Conservation (phyloP, 2,329 filamentous ascomycete genomes). For the Aspergillus pseudoterreus region DNA sequence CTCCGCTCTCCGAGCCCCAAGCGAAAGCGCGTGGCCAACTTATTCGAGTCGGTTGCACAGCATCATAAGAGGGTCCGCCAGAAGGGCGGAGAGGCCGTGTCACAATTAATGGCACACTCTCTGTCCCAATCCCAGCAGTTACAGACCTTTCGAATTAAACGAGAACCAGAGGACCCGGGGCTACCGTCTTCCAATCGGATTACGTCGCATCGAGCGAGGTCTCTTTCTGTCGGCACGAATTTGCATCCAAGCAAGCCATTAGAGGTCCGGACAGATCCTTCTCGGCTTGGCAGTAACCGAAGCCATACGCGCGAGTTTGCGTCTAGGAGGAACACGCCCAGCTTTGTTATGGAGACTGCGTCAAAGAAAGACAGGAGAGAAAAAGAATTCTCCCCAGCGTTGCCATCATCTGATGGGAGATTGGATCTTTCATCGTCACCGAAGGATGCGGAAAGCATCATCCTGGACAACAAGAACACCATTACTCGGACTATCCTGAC, state of each 20-base stretch:
- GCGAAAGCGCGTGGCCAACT: constrained; percentile 39
- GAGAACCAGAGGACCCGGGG: constrained; percentile 30
- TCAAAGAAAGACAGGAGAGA: constrained; percentile 9
- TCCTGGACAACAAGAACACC: constrained; percentile 38
- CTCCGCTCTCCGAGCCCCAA: constrained; percentile 39
- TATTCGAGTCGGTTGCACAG: constrained; percentile 40
- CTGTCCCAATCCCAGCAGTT: constrained; percentile 28
- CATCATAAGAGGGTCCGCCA: constrained; percentile 40
- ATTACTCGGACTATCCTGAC: constrained; percentile 42
- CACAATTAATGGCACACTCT: constrained; percentile 35
- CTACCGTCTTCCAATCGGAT: constrained; percentile 28
- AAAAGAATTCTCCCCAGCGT: constrained; percentile 10
- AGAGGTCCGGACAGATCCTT: constrained; percentile 13
- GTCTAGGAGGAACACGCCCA: constrained; percentile 20
- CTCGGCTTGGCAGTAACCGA: constrained; percentile 21
- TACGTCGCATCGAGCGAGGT: constrained; percentile 27
- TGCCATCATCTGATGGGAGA: constrained; percentile 15
- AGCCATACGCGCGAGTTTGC: constrained; percentile 12
- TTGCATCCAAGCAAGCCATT: constrained; percentile 18
- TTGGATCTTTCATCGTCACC: constrained; percentile 14
- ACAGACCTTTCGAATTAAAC: constrained; percentile 31
- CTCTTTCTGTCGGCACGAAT: constrained; percentile 30
- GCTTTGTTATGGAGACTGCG: constrained; percentile 21
- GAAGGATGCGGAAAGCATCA: constrained; percentile 26
- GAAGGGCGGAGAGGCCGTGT: constrained; percentile 38